Base-by-base conservation (phyloP, 2,329 filamentous ascomycete species). In the Sporothrix phasma region DNA sequence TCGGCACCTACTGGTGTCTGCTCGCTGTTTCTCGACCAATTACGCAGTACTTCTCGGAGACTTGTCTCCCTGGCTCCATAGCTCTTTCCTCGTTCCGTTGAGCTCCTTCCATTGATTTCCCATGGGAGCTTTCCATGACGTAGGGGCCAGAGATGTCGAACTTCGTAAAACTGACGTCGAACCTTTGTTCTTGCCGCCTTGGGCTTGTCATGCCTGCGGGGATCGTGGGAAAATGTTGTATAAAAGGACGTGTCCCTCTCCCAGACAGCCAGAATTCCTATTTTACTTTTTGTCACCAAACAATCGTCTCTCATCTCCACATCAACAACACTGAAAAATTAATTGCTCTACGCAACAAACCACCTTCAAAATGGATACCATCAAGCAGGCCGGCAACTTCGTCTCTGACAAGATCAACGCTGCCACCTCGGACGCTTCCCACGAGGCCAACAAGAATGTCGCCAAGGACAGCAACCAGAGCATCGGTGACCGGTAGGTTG, bases 381-480 rank as follows among this genome's bases (percentile, higher is more conserved):
- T 76, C 71, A 77, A 77, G 77, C 79, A 83, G 74, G 78, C 79
- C 72, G 80, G 75, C 77, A 84, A 84, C 80, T 84, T 80, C 78
- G 82, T 84, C 75, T 76, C 78, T 66, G 83, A 85, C 79, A 78
- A 76, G 73, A 68, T 83, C 72, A 75, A 80, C 73, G 76, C 80
- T 46, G 74, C 78, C 63, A 75, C 77, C 70, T 43, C 65, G 53
- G 61, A 51, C 41, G 78, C 80, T 67, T 80, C 77, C 73, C 83
- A 84, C 80, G 81, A 84, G 77, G 78, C 76, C 78, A 84, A 85
- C 81, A 84, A 85, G 81, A 72, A 75, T 46, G 72, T 78, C 71
- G 83, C 83, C 72, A 84, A 85, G 78, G 80, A 81, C 73, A 74
- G 71, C 74, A 76, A 84, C 72, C 75, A 75, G 67, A 71, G 70